A percentile compares a stretch with the other conserved stretches of the same genome.
These are phyloP conservation scores for Cytospora leucostoma DNA, from an alignment of 2,329 filamentous ascomycete genomes.

Conservation along the genomic window DNA sequence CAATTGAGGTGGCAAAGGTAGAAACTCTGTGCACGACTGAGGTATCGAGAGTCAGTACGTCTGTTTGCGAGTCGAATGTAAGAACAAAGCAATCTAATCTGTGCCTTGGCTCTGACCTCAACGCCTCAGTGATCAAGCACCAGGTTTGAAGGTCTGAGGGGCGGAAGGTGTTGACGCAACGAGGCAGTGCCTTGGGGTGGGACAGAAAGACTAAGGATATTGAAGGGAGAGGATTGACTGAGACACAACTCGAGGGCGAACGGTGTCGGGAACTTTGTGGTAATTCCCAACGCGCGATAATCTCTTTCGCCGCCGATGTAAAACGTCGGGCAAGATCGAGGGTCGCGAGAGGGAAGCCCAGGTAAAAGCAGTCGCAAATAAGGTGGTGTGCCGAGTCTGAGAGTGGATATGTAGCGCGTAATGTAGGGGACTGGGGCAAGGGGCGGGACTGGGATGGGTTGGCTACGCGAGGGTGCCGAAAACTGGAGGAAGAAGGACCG, in stretches of 20 bases:
- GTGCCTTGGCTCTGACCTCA: slow-evolving; percentile 22
- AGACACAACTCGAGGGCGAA: slow-evolving; percentile 27
- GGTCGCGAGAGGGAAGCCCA: slow-evolving; percentile 9
- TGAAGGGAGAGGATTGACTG: slow-evolving; percentile 5
- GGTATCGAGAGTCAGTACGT: slow-evolving; percentile 19
- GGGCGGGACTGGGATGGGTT: slow-evolving; percentile 11
- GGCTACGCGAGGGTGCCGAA: slow-evolving; percentile 17
- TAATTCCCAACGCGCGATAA: slow-evolving; percentile 14
- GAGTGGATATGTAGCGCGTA: slow-evolving; percentile 26
- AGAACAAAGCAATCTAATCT: slow-evolving; percentile 14
- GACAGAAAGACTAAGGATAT: slow-evolving; percentile 2
- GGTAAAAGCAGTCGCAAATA: slow-evolving; percentile 11
- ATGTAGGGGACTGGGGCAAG: slow-evolving; percentile 14
- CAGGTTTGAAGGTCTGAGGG: slow-evolving; percentile 14
- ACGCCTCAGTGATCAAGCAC: slow-evolving; percentile 17
- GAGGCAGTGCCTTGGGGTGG: not conserved
- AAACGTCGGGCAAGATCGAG: slow-evolving; percentile 21
- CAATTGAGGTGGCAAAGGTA: not conserved
- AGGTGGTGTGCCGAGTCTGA: slow-evolving; percentile 27
- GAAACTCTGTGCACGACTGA: slow-evolving; percentile 23
- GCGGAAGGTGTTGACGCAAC: slow-evolving; percentile 5
- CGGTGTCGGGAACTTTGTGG: slow-evolving; percentile 18
- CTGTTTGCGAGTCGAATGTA: slow-evolving; percentile 8
- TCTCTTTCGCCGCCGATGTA: slow-evolving; percentile 23
- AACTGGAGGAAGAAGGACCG: slow-evolving; percentile 14